These are phyloP conservation scores for Debaryomycetaceae sp. DNA, from an alignment of 1,139 yeast species.

Conservation along the genomic window DNA sequence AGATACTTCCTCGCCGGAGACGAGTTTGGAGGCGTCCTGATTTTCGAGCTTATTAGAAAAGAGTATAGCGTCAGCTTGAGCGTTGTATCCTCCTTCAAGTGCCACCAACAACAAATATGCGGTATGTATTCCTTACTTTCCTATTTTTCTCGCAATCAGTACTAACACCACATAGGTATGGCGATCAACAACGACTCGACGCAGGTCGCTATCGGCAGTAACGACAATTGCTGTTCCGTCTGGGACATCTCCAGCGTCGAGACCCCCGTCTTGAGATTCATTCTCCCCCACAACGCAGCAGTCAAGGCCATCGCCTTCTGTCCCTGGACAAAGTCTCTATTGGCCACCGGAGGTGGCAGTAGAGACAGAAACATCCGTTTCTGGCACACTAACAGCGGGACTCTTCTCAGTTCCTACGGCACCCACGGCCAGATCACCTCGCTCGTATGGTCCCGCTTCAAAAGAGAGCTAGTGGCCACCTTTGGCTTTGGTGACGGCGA, in stretches of 20 bases:
- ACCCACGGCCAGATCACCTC: constrained; percentile 79
- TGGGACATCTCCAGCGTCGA: constrained; percentile 52
- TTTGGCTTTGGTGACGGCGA: constrained; percentile 69
- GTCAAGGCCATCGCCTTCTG: constrained; percentile 45
- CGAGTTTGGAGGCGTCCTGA: constrained; percentile 58
- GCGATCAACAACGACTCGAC: constrained; percentile 46
- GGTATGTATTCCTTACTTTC: constrained; percentile 32
- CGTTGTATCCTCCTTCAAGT: constrained; percentile 29
- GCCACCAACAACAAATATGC: constrained; percentile 67
- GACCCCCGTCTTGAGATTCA: constrained; percentile 42
- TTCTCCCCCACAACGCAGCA: constrained; percentile 43
- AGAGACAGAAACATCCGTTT: constrained; percentile 53
- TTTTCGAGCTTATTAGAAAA: constrained; percentile 31
- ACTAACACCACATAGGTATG: constrained; percentile 34
- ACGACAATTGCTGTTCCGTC: constrained; percentile 65
- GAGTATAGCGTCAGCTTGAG: constrained; percentile 7
- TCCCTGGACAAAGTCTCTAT: constrained; percentile 39
- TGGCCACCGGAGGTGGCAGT: constrained; percentile 46
- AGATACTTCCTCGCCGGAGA: constrained; percentile 59
- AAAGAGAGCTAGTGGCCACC: constrained; percentile 67
- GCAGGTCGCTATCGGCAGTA: constrained; percentile 68
- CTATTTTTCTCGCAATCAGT: background rate
- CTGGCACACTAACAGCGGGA: constrained; percentile 82
- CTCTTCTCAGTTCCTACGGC: constrained; percentile 50
- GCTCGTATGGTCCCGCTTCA: constrained; percentile 65